Base-by-base conservation (phyloP, 2,329 filamentous ascomycete species). In the Aureobasidium zeae region DNA sequence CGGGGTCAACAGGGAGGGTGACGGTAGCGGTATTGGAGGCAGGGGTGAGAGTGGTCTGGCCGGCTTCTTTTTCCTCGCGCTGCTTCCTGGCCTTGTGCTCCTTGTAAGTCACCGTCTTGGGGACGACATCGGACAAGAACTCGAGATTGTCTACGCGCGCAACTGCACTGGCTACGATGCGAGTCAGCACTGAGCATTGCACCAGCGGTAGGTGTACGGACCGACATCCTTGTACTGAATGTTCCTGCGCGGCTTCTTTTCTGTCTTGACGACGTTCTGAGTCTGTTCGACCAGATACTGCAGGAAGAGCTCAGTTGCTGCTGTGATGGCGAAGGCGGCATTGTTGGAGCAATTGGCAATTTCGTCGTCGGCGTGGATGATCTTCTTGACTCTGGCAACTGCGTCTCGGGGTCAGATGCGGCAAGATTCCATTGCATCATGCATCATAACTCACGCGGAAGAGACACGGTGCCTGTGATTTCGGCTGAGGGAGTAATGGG, bases 381-480 rank as follows among this genome's bases (percentile, higher is more conserved):
- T 94, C 67, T 94, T 94, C 67, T 95, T 95, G 47, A 98, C 86
- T 56, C 91, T 79, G 13, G 91, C 85, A 45, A 96, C 91, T 96
- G 55, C 13, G 11, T n/a, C n/a, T 4, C 1, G 10, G n/a, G 11
- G 32, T 35, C 10, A 20, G 34, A 30, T 10, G 21, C 10, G 28
- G 43, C 16, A 7, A 17, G n/a, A 13, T 6, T 9, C 5, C 37
- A n/a, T 44, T 51, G 9, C 10, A 25, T 17, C 7, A 19, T 7
- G 4, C 11, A 30, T n/a, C n/a, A n/a, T n/a, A 38, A 70, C 83
- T 65, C 70, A 94, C 89, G 71, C 7, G 89, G 89, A 22, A 96
- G 76, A 53, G 86, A 82, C 16, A 84, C 83, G 52, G 86, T 81
- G 53, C 89, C 89, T 2, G 84, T 93, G 33, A 85, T 76, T 64